Conservation (phyloP, 2,329 filamentous ascomycete species). For the Coniochaeta hoffmannii region DNA sequence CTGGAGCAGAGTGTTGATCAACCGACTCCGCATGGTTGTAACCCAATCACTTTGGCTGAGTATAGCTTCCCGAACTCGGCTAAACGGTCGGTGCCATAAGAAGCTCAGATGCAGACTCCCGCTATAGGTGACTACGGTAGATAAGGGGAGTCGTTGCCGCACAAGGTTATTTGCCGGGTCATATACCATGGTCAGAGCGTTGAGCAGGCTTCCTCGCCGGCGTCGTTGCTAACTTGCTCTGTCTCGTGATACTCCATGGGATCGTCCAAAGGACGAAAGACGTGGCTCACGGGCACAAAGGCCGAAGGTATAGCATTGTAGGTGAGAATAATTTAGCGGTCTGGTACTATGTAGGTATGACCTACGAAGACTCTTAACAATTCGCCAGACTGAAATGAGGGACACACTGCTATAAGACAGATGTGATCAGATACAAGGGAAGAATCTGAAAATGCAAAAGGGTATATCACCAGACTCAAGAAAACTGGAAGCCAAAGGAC, state of each 20-base stretch:
- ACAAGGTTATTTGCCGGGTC: too few relatives aligned
- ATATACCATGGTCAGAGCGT: too few relatives aligned
- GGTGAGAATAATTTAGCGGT: neutral
- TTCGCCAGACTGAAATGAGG: neutral
- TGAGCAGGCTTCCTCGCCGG: too few relatives aligned
- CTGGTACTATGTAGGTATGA: neutral
- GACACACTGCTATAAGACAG: neutral
- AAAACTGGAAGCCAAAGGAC: neutral
- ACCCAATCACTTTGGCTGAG: neutral
- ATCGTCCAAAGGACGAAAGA: too few relatives aligned
- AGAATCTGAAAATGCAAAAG: neutral
- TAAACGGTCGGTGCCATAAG: neutral
- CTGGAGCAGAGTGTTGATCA: neutral
- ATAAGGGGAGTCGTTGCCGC: too few relatives aligned
- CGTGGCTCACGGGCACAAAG: too few relatives aligned
- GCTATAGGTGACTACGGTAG: neutral
- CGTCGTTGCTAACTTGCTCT: too few relatives aligned
- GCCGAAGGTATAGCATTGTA: too few relatives aligned
- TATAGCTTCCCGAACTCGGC: neutral
- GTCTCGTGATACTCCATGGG: too few relatives aligned
- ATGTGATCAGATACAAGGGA: neutral
- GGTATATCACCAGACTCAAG: conserved; percentile 1
- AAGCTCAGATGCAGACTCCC: neutral
- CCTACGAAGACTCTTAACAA: neutral
- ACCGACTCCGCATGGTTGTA: neutral